Percentiles rank a stretch among this genome's conserved stretches.
phyloP scores from a whole-genome alignment of 805 yeast species.

The Candida stauntonica region DNA sequence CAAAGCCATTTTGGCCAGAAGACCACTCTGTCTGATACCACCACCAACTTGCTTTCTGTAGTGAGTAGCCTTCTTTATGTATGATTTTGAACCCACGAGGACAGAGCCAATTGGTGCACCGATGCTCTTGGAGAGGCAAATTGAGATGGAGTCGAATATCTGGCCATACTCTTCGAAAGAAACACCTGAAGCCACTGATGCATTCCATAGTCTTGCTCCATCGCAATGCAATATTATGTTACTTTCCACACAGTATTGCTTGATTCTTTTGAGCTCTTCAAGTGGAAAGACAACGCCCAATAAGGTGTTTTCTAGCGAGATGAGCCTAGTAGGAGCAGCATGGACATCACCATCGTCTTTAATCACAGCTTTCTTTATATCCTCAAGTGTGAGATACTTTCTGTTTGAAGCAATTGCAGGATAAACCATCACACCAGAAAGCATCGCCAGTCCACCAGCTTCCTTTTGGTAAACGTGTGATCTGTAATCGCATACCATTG shows the following conservation, averaged over 20 bases:
- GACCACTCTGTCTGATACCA: conserved; percentile 86
- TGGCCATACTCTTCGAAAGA: conserved; percentile 66
- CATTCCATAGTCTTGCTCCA: conserved; percentile 95
- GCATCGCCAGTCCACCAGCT: conserved; percentile 85
- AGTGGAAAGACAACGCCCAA: conserved; percentile 81
- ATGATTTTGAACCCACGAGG: conserved; percentile 59
- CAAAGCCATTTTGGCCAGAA: conserved; percentile 77
- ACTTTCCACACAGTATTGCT: conserved; percentile 61
- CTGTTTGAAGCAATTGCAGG: conserved; percentile 79
- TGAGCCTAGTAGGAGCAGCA: conserved; percentile 78
- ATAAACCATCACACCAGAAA: conserved; percentile 90
- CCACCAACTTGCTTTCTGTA: conserved; percentile 92
- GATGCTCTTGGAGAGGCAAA: conserved; percentile 83
- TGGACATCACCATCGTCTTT: conserved; percentile 81
- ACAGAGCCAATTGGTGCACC: conserved; percentile 95
- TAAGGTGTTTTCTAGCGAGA: conserved; percentile 81
- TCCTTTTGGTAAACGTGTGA: conserved; percentile 79
- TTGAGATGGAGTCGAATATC: conserved; percentile 81
- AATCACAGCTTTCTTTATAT: conserved; percentile 52
- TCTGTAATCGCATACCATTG: conserved; percentile 76
- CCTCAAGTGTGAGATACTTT: conserved; percentile 70
- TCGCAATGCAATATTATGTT: conserved; percentile 73
- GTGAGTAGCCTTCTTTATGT: conserved; percentile 71
- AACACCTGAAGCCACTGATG: conserved; percentile 54
- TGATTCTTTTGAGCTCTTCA: conserved; percentile 70